Percentiles rank a stretch among this genome's conserved stretches.
Evolutionary conservation across 169 alveolate genomes (phyloP).

Genomic region (Babesia bigemina): DNA sequence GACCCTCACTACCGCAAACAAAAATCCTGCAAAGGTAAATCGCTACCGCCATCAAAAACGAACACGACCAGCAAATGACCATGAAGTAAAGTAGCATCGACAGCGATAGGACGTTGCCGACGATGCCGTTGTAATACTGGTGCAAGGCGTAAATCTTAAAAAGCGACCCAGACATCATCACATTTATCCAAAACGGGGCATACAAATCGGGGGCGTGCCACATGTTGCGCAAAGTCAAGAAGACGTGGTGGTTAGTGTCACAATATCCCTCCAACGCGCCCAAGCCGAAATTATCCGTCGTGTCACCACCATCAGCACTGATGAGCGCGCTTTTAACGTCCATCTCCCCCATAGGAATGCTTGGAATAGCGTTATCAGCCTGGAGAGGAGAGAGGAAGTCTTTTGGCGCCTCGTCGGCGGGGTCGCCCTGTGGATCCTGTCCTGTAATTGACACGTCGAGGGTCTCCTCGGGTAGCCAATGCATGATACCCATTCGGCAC

Average conservation of each 20-base stretch:
- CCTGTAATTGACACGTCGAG: conserved; percentile 14
- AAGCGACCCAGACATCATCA: conserved; percentile 32
- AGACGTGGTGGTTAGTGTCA: conserved; percentile 11
- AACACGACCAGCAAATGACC: conserved; percentile 18
- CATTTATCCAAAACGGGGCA: conserved; percentile 58
- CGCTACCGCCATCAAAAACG: conserved; percentile 39
- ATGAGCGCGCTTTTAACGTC: neutral
- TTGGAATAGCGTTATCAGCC: neutral
- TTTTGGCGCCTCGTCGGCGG: neutral
- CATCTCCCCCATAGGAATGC: neutral
- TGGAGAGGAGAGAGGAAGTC: no score
- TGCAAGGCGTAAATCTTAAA: conserved; percentile 23
- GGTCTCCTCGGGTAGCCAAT: conserved; percentile 12
- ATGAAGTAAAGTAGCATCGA: neutral
- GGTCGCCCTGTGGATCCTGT: neutral
- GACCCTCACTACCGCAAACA: neutral
- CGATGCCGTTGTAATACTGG: neutral
- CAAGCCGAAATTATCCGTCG: neutral
- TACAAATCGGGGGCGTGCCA: conserved; percentile 47
- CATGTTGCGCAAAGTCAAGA: conserved; percentile 32
- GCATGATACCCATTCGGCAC: neutral
- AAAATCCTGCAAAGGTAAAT: conserved; percentile 4
- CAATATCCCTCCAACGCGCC: conserved; percentile 18
- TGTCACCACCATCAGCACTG: neutral
- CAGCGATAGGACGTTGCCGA: conserved; percentile 8